Percentiles rank a stretch among this genome's conserved stretches.
Evolutionary conservation across 192 early-diverging fungal species (phyloP).

Genomic region (Entophlyctis helioformis): DNA sequence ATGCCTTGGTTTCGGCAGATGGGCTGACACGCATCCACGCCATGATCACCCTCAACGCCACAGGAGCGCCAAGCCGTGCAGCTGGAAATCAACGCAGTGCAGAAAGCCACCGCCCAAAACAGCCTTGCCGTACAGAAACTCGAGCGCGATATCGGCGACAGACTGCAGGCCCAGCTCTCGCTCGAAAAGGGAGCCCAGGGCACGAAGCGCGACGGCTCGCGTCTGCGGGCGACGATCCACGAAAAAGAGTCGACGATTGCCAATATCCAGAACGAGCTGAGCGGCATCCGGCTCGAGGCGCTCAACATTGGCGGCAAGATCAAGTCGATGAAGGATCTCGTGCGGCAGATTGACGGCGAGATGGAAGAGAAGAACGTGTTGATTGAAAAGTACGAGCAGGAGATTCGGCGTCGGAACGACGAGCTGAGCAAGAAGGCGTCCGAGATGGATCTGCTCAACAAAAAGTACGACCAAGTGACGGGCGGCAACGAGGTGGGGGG

Average conservation of each 20-base stretch:
- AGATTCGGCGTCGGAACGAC: conserved; percentile 44
- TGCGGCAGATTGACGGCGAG: conserved; percentile 26
- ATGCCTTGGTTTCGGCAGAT: too few species aligned
- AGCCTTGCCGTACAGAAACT: conserved; percentile 19
- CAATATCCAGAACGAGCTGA: conserved; percentile 36
- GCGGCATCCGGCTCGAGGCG: conserved; percentile 28
- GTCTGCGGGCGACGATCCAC: conserved; percentile 32
- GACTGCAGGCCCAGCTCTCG: conserved; percentile 36
- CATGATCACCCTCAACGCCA: not conserved
- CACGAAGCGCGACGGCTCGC: conserved; percentile 25
- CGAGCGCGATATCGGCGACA: conserved; percentile 38
- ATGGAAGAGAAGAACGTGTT: conserved; percentile 32
- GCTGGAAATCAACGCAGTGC: conserved; percentile 28
- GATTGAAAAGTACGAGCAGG: conserved; percentile 51
- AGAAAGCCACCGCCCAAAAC: conserved; percentile 26
- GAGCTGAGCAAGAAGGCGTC: conserved; percentile 44
- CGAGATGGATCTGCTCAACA: conserved; percentile 51
- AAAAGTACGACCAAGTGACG: conserved; percentile 41
- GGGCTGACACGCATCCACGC: too few species aligned
- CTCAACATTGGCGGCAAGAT: conserved; percentile 19
- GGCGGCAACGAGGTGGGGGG: conserved; percentile 25
- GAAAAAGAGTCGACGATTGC: conserved; percentile 46
- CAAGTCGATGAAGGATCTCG: conserved; percentile 18
- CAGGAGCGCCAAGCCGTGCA: conserved; percentile 38
- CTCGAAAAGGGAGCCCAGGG: conserved; percentile 39